Evolutionary conservation across 1,284 basidiomycete genomes (phyloP).

Genomic region (Coniferiporia sulphurascens): DNA sequence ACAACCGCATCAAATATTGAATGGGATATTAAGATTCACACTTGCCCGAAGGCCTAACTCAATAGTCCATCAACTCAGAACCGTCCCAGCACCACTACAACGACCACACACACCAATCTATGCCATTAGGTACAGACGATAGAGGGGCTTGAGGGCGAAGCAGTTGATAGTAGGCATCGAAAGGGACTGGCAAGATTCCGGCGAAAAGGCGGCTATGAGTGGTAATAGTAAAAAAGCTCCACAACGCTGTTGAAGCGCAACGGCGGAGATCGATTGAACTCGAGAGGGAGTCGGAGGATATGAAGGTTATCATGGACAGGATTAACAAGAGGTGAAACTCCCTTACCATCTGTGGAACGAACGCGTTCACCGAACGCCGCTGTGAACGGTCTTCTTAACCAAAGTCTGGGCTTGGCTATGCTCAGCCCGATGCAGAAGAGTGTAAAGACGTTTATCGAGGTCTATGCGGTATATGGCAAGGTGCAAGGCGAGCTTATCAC

Average conservation of each 20-base stretch:
- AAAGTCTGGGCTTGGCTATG: slow-evolving; percentile 84
- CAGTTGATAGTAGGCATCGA: slow-evolving; percentile 75
- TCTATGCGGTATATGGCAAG: slow-evolving; percentile 81
- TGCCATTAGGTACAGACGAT: slow-evolving; percentile 74
- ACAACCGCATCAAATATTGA: too few species aligned
- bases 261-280: slow-evolving; percentile 52
- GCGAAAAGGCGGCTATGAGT: slow-evolving; percentile 61
- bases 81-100: too few species aligned
- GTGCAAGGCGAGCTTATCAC: slow-evolving; percentile 78
- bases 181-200: slow-evolving; percentile 68
- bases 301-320: slow-evolving; percentile 59
- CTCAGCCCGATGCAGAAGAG: slow-evolving; percentile 71
- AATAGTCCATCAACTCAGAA: too few species aligned
- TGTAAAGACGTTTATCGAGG: slow-evolving; percentile 85
- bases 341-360: slow-evolving; percentile 38
- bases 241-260: slow-evolving; percentile 64
- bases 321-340: slow-evolving; percentile 67
- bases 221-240: slow-evolving; percentile 60
- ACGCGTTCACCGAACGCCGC: slow-evolving; percentile 33
- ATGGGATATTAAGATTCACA: too few species aligned
- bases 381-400: slow-evolving; percentile 51
- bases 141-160: slow-evolving; percentile 79
- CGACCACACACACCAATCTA: slow-evolving; percentile 58
- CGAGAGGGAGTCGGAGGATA: slow-evolving; percentile 54
- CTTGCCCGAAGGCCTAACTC: too few species aligned